Base-by-base conservation (phyloP, 441 rosid species). In the Iberis amara region DNA sequence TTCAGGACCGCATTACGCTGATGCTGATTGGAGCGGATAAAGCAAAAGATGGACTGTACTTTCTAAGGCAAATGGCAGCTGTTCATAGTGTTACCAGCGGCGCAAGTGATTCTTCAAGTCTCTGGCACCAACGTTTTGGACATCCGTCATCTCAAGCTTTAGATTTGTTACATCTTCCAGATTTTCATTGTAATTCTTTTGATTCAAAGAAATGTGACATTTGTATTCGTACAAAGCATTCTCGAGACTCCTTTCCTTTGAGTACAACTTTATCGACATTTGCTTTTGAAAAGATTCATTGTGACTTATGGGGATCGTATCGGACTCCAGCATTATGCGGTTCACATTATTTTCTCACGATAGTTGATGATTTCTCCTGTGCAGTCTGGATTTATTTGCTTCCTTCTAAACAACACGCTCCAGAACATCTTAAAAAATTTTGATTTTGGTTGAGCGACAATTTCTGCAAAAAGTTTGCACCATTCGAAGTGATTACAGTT, bases 21-120 rank as follows among this genome's bases (percentile, higher is more conserved):
- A 31, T 4, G 14, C 40, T 55, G 50, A 55, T 55, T 55, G 50
- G 60, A n/a, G 60, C 18, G 6, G 48, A 31, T 42, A 11, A 55
- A 4, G 39, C 42, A 11, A 0, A 3, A 3, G 2, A 18, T 13
- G 38, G 49, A 0, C 4, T 55, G 2, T 55, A 23, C 40, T 55
- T 39, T 3, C 18, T 14, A 9, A 4, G 48, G 9, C 48, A 38
- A 15, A 4, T 26, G 30, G 30, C 30, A 26, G 30, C 6, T 26
- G 30, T 6, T 3, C 5, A 26, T 4, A 26, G 4, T 26, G 30
- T 6, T 3, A 26, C 4, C 0, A 4, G 6, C 4, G 30, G 5
- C 4, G 4, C 4, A 1, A 6, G 21, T 6, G 0, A 39, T 7
- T 1, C 0, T 3, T 9, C 6, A 6, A 26, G 30, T 3, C 30